Conservation (phyloP, 441 rosid genomes). For the Cnidoscolus chayamansa region DNA sequence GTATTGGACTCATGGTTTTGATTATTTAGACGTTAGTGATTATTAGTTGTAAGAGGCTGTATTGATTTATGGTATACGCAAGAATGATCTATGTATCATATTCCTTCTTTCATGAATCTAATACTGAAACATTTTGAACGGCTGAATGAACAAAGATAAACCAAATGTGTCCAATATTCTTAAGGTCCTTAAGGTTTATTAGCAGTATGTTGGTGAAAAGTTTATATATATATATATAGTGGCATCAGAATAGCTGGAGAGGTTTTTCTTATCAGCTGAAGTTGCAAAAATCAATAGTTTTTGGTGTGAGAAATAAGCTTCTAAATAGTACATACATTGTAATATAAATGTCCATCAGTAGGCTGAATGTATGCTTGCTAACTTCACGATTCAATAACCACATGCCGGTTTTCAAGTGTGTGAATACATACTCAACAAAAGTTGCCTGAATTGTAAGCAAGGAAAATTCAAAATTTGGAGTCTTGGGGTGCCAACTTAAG, state of each 20-base stretch:
- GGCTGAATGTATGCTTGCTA: background rate
- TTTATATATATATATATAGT: no score
- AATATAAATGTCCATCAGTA: background rate
- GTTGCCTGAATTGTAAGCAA: background rate
- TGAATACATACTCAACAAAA: background rate
- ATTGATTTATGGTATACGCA: background rate
- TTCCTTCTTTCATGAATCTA: background rate
- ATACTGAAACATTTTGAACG: background rate
- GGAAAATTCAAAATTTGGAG: background rate
- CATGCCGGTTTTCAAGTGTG: background rate
- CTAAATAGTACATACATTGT: background rate
- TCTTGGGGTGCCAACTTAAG: background rate
- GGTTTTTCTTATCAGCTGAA: background rate
- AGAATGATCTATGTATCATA: background rate
- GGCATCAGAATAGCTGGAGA: conserved; percentile 7
- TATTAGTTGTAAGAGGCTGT: background rate
- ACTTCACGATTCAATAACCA: background rate
- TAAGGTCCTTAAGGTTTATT: background rate
- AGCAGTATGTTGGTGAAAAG: background rate
- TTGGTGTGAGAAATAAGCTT: background rate
- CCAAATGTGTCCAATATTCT: background rate
- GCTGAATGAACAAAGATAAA: conserved; percentile 4
- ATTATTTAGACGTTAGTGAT: background rate
- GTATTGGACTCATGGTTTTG: background rate
- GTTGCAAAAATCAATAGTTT: background rate